phyloP scores from a whole-genome alignment of 1,139 yeast genomes.

The Nakaseomyces nivariensis region DNA sequence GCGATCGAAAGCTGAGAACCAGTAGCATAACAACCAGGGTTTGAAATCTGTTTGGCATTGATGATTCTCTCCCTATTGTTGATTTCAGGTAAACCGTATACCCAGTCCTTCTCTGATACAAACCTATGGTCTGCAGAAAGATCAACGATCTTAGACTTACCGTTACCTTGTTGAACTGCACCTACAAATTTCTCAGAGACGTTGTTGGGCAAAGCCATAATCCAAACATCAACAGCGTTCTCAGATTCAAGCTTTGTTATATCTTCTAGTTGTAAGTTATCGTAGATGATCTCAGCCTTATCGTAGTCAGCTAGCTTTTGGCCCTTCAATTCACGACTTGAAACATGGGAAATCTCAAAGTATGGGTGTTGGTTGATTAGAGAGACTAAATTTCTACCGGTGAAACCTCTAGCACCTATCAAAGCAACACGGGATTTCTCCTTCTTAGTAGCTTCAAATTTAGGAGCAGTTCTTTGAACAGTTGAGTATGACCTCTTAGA shows the following conservation, averaged over 20 bases:
- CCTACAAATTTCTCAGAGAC: slow-evolving; percentile 96
- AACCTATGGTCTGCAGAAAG: slow-evolving; percentile 94
- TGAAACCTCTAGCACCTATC: slow-evolving; percentile 97
- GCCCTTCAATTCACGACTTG: slow-evolving; percentile 90
- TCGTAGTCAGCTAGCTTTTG: slow-evolving; percentile 78
- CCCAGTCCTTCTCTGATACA: slow-evolving; percentile 81
- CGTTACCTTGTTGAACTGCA: slow-evolving; percentile 58
- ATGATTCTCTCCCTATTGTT: slow-evolving; percentile 57
- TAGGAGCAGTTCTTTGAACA: slow-evolving; percentile 44
- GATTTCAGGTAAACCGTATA: slow-evolving; percentile 82
- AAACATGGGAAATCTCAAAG: slow-evolving; percentile 82
- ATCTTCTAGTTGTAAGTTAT: slow-evolving; percentile 81
- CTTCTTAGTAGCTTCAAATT: slow-evolving; percentile 57
- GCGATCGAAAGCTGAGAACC: slow-evolving; percentile 92
- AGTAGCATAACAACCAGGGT: slow-evolving; percentile 98
- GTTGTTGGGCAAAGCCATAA: slow-evolving; percentile 97
- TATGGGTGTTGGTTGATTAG: slow-evolving; percentile 81
- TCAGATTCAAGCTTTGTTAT: slow-evolving; percentile 65
- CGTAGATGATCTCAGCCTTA: slow-evolving; percentile 69
- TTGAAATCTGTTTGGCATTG: slow-evolving; percentile 73
- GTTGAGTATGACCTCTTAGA: slow-evolving; percentile 31
- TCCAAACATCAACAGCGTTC: slow-evolving; percentile 88
- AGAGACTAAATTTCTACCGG: slow-evolving; percentile 86
- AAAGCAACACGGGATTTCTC: slow-evolving; percentile 67
- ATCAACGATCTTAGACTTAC: slow-evolving; percentile 73